phyloP scores from a whole-genome alignment of 2,329 filamentous ascomycete species.

The Hypocrella siamensis region DNA sequence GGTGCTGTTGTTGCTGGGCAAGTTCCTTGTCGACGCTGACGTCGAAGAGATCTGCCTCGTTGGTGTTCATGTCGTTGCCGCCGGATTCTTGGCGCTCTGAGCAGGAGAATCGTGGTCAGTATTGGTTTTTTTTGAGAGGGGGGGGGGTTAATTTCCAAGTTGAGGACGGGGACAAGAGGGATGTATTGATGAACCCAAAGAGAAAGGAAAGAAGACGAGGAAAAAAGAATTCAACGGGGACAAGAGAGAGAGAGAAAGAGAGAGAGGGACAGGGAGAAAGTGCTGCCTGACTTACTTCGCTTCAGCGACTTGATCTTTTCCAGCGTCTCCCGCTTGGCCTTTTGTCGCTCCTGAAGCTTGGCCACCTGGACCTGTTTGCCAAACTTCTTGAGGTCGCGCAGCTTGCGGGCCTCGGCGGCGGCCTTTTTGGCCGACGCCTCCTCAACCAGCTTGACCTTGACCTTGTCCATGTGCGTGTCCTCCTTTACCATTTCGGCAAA shows the following conservation, averaged over 20 bases:
- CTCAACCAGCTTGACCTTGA: conserved; percentile 85
- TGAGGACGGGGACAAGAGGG: no score
- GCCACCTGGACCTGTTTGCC: conserved; percentile 96
- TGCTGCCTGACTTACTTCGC: conserved; percentile 88
- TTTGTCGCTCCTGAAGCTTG: conserved; percentile 85
- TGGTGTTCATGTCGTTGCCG: conserved; percentile 43
- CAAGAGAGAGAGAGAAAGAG: no score
- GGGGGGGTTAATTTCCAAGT: no score
- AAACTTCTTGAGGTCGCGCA: conserved; percentile 95
- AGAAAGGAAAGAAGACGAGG: no score
- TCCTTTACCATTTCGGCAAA: conserved; percentile 99
- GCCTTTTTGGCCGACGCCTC: conserved; percentile 89
- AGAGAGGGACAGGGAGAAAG: no score
- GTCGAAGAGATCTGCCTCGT: conserved; percentile 82
- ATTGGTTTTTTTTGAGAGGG: no score
- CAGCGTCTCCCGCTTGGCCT: conserved; percentile 80
- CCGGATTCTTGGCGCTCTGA: conserved; percentile 68
- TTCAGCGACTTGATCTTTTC: conserved; percentile 94
- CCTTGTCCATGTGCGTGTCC: conserved; percentile 95
- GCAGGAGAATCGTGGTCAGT: neutral
- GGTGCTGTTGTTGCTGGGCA: no score
- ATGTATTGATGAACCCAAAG: no score
- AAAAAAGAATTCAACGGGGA: no score
- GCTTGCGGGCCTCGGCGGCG: conserved; percentile 74
- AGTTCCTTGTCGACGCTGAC: conserved; percentile 63